Conservation (phyloP, 305 asterid species). For the Coffea humblotiana region DNA sequence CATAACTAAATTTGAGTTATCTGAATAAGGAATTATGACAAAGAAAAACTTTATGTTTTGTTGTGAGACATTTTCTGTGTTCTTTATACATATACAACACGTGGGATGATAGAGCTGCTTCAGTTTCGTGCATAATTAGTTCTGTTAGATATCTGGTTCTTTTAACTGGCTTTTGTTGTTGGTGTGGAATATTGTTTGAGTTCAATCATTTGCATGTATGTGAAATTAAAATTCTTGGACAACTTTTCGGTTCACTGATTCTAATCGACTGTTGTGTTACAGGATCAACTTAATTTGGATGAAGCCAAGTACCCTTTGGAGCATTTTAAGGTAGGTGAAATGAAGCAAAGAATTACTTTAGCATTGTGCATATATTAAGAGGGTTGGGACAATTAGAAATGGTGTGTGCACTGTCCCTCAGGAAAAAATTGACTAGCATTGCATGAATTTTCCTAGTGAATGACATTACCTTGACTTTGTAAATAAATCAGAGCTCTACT, state of each 20-base stretch:
- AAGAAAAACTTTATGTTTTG: too few relatives aligned
- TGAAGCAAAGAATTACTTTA: not conserved
- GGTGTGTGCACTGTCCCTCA: not conserved
- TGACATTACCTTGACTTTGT: not conserved
- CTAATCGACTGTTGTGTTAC: slow-evolving; percentile 37
- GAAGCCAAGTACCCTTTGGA: slow-evolving; percentile 84
- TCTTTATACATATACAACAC: not conserved
- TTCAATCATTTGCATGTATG: not conserved
- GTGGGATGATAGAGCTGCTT: not conserved
- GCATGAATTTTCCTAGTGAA: not conserved
- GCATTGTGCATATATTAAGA: not conserved
- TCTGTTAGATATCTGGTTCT: not conserved
- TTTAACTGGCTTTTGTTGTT: not conserved
- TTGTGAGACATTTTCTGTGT: not conserved
- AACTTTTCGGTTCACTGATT: slow-evolving; percentile 23
- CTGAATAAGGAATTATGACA: not conserved
- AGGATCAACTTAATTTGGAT: slow-evolving; percentile 89
- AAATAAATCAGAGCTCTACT: not conserved
- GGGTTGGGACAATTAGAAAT: not conserved
- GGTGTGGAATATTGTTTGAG: slow-evolving; percentile 1
- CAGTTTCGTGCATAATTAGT: not conserved
- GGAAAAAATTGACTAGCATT: slow-evolving; percentile 3
- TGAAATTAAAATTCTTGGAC: not conserved
- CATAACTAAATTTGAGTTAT: not conserved
- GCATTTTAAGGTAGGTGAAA: slow-evolving; percentile 75